These are phyloP conservation scores for Trametes villosa DNA, from an alignment of 768 basidiomycete genomes.

Conservation along the genomic window DNA sequence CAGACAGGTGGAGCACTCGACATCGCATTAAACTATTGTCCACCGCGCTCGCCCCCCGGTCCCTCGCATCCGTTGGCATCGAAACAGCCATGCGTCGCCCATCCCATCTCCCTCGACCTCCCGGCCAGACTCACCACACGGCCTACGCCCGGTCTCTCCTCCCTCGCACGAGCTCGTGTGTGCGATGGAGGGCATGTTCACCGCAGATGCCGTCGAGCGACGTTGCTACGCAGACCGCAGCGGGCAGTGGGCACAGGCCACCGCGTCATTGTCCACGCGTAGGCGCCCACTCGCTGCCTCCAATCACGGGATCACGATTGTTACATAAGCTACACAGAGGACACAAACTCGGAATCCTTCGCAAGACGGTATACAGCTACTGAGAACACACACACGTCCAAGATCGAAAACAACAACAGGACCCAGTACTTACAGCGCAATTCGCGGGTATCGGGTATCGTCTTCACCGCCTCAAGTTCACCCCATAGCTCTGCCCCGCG, in stretches of 20 bases:
- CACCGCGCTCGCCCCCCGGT: background rate
- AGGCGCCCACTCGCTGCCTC: background rate
- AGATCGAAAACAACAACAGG: background rate
- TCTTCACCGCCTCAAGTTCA: slow-evolving; percentile 12
- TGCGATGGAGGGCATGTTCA: background rate
- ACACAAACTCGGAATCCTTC: slow-evolving; percentile 1
- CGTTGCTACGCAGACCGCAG: background rate
- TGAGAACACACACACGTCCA: too few relatives aligned
- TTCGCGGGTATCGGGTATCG: slow-evolving; percentile 11
- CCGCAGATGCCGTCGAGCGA: background rate
- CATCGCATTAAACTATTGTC: slow-evolving; percentile 15
- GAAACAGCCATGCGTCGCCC: background rate
- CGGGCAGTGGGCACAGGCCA: background rate
- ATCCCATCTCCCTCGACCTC: background rate
- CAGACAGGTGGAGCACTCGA: background rate
- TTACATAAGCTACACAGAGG: slow-evolving; percentile 22
- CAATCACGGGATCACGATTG: slow-evolving; percentile 1
- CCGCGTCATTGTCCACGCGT: slow-evolving; percentile 4
- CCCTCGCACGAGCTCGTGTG: background rate
- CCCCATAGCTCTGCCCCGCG: slow-evolving; percentile 73
- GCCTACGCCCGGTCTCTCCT: background rate
- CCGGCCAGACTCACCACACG: background rate
- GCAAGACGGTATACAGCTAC: too few relatives aligned
- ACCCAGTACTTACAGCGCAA: background rate
- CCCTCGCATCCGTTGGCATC: slow-evolving; percentile 15